Evolutionary conservation across 176 grass and related monocot species (phyloP).

Genomic region (Themeda triandra): DNA sequence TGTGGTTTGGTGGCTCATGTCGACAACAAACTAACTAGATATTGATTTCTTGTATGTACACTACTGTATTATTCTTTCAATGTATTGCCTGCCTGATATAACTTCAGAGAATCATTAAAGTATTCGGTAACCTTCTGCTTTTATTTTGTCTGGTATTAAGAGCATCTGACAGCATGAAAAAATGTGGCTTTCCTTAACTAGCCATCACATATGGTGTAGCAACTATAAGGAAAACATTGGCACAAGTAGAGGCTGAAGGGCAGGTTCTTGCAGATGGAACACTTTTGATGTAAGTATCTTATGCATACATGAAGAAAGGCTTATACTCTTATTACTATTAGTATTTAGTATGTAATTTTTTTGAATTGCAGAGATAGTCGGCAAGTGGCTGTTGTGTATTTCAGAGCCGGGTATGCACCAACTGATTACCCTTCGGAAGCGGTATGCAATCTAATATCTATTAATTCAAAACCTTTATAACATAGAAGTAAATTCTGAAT

Average conservation of each 20-base stretch:
- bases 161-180: background rate
- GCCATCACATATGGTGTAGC: constrained; percentile 61
- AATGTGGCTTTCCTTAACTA: constrained; percentile 56
- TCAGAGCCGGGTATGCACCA: constrained; percentile 87
- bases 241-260: constrained; percentile 77
- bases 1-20: background rate
- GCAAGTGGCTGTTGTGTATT: constrained; percentile 75
- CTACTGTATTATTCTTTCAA: constrained; percentile 9
- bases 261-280: constrained; percentile 68
- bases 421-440: constrained; percentile 96
- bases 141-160: too few species aligned
- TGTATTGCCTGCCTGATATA: background rate
- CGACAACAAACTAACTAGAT: background rate
- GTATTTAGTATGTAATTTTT: constrained; percentile 21
- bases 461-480: background rate
- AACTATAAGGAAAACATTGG: constrained; percentile 84
- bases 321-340: background rate
- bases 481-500: too few species aligned
- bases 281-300: constrained; percentile 69
- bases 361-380: constrained; percentile 66
- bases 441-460: constrained; percentile 51
- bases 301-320: background rate
- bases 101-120: background rate
- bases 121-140: too few species aligned
- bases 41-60: background rate